Base-by-base conservation (phyloP, 31 red algal species). In the Asparagopsis taxiformis region DNA sequence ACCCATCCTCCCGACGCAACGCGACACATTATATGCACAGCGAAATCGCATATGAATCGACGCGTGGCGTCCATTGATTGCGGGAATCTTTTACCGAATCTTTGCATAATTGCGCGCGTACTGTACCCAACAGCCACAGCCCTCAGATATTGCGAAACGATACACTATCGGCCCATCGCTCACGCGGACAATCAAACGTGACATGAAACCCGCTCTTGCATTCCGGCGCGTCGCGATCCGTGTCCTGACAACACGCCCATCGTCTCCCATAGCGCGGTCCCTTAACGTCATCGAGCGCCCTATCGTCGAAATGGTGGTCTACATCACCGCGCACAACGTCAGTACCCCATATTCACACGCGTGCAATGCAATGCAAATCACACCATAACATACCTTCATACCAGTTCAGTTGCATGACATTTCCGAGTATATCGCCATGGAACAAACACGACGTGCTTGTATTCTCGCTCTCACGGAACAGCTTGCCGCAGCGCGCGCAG, bases 151-250 rank as follows among this genome's bases (percentile, higher is more conserved):
- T n/a, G n/a, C n/a, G n/a, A 65, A 77, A 77, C 38, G 19, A 25
- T 19, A 77, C 35, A 23, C 41, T 25, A n/a, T 77, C 48, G 10
- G 59, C 54, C 73, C 73, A 77, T 15, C 30, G 59, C 29, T 39
- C 29, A 1, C 38, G 17, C 5, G 1, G 20, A 59, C 73, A 65
- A 60, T 77, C 77, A 51, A 28, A 82, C 17, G 62, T 82, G 9
- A 82, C 77, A 55, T 82, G 77, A 35, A 62, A 31, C 39, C 77
- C 77, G 31, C 68, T 72, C 63, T 82, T 82, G 20, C 77, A 82
- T 20, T 38, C 55, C n/a, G 66, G 77, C 6, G 77, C 62, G 58
- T 69, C 48, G 21, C 44, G 34, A 29, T 82, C 77, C 33, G 63
- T 69, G 28, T 69, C 62, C 39, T 82, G 77, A 13, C 61, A 82